These are phyloP conservation scores for Fistulina hepatica DNA, from an alignment of 1,284 basidiomycete genomes.

Conservation along the genomic window DNA sequence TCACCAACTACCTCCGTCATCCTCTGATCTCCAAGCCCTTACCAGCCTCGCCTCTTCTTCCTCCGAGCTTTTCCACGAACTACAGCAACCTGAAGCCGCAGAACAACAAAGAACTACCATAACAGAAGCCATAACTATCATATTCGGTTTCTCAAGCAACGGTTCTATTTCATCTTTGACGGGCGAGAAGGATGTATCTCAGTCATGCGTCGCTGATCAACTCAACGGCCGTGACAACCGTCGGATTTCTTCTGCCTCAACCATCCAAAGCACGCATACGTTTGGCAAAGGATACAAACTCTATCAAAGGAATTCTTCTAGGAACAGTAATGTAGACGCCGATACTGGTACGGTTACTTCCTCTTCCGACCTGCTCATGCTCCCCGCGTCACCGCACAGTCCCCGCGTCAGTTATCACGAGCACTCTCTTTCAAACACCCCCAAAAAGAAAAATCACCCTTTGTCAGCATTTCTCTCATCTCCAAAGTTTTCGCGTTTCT, in stretches of 20 bases:
- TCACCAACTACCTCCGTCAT: slow-evolving; percentile 18
- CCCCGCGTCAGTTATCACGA: too few species aligned
- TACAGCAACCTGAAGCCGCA: slow-evolving; percentile 25
- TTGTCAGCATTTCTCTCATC: too few species aligned
- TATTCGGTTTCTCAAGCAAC: slow-evolving; percentile 27
- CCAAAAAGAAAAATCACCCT: too few species aligned
- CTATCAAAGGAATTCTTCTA: slow-evolving; percentile 3
- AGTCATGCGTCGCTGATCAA: background rate
- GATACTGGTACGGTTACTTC: too few species aligned
- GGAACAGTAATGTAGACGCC: background rate
- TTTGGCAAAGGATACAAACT: slow-evolving; percentile 8
- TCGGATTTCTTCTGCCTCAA: background rate
- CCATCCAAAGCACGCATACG: slow-evolving; percentile 9
- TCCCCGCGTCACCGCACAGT: too few species aligned
- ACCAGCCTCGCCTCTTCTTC: slow-evolving; percentile 37
- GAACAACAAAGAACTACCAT: slow-evolving; percentile 30
- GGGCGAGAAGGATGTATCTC: background rate
- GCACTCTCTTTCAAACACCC: too few species aligned
- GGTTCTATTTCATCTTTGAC: background rate
- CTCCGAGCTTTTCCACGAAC: slow-evolving; percentile 18
- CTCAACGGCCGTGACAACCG: background rate
- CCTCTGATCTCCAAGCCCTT: slow-evolving; percentile 29
- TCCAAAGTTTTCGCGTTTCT: too few species aligned
- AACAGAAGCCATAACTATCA: slow-evolving; percentile 45
- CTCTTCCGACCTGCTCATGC: too few species aligned